phyloP scores from a whole-genome alignment of 1,284 basidiomycete genomes.

The Veloporphyrellus conicus region DNA sequence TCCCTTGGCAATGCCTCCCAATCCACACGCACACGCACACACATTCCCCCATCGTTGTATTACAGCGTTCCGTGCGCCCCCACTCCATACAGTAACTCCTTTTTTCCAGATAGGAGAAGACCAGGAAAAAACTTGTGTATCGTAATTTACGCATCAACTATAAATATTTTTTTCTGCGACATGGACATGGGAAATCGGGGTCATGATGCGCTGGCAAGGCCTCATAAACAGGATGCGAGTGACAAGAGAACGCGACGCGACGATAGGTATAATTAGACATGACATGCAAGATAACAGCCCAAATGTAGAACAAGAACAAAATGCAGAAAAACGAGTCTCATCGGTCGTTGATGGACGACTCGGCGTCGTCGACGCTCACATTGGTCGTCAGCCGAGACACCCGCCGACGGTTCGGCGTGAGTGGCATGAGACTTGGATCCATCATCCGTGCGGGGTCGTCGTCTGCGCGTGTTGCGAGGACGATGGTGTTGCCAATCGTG shows the following conservation, averaged over 20 bases:
- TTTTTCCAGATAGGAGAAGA: constrained; percentile 14
- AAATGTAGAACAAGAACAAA: no score
- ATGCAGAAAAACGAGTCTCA: constrained; percentile 1
- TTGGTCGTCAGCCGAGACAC: constrained; percentile 11
- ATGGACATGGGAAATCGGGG: no score
- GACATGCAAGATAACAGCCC: no score
- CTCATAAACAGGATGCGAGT: no score
- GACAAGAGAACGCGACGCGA: no score
- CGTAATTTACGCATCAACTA: constrained; percentile 36
- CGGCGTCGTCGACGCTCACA: not conserved
- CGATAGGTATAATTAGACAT: no score
- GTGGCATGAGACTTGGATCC: not conserved
- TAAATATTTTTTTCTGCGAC: constrained; percentile 28
- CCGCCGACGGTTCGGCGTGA: constrained; percentile 8
- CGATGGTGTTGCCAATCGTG: constrained; percentile 41
- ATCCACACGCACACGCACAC: constrained; percentile 1
- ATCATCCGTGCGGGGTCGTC: no score
- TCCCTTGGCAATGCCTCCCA: not conserved
- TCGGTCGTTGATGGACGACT: constrained; percentile 16
- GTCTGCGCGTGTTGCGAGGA: constrained; percentile 45
- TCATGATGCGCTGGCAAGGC: no score
- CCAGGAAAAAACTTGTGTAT: constrained; percentile 25
- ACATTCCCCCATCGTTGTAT: constrained; percentile 21
- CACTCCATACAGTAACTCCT: not conserved
- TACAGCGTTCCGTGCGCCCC: constrained; percentile 1